Percentiles rank a stretch among this genome's conserved stretches.
These are phyloP conservation scores for Colletotrichum nymphaeae DNA, from an alignment of 2,329 filamentous ascomycete genomes.

Conservation along the genomic window DNA sequence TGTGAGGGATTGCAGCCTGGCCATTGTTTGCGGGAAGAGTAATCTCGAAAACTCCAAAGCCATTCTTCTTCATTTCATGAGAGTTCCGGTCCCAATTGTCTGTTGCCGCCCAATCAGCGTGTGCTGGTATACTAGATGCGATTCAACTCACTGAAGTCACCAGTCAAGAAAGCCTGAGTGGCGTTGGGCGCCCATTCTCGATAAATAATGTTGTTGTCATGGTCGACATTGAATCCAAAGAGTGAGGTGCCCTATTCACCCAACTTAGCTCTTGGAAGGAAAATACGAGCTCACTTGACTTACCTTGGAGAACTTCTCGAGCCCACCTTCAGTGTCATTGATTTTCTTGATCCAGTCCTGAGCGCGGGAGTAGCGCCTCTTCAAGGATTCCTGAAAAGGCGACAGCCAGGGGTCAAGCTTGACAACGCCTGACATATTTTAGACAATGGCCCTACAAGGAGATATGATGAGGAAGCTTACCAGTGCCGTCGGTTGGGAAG, in stretches of 20 bases:
- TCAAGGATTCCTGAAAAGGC: conserved; percentile 84
- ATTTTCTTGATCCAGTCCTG: conserved; percentile 90
- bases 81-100: conserved; percentile 88
- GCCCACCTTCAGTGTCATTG: conserved; percentile 83
- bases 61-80: conserved; percentile 87
- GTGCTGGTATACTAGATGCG: background rate
- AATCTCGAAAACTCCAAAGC: conserved; percentile 89
- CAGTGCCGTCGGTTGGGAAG: conserved; percentile 77
- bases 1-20: conserved; percentile 84
- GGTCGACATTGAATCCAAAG: conserved; percentile 85
- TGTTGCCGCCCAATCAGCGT: conserved; percentile 46
- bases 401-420: conserved; percentile 89
- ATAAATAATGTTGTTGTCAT: conserved; percentile 88
- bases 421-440: conserved; percentile 74
- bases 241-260: conserved; percentile 80
- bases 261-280: background rate
- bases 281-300: conserved; percentile 36
- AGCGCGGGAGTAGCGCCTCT: conserved; percentile 80
- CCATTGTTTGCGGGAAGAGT: conserved; percentile 79
- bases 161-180: conserved; percentile 84
- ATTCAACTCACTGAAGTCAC: conserved; percentile 84
- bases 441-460: conserved; percentile 5
- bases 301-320: conserved; percentile 92
- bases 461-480: conserved; percentile 55
- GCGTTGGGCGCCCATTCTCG: conserved; percentile 98